Conservation (phyloP, 352 stramenopile species). For the Phytophthora lateralis region DNA sequence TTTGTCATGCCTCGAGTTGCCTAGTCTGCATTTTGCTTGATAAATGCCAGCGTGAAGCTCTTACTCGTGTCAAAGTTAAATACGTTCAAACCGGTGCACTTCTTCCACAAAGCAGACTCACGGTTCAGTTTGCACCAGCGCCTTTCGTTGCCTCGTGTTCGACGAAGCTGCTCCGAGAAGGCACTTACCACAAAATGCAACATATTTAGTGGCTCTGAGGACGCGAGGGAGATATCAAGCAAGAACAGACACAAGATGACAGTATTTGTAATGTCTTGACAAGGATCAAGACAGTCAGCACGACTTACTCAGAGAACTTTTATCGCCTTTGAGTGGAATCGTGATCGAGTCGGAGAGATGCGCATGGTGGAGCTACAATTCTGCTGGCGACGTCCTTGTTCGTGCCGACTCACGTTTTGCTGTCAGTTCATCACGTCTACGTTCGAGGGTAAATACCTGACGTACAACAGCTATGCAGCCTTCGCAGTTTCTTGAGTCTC, state of each 20-base stretch:
- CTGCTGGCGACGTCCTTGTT: background rate
- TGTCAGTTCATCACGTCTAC: background rate
- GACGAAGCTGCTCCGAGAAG: background rate
- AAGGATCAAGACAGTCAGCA: conserved; percentile 5
- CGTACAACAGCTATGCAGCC: conserved; percentile 2
- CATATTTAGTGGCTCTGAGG: background rate
- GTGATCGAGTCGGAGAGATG: conserved; percentile 11
- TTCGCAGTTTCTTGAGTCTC: background rate
- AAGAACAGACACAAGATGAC: conserved; percentile 7
- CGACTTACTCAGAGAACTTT: background rate
- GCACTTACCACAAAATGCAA: conserved; percentile 1
- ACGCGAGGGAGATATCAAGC: background rate
- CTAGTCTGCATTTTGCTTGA: background rate
- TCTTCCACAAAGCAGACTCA: conserved; percentile 3
- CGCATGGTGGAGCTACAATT: background rate
- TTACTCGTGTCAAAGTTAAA: background rate
- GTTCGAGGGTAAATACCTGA: conserved; percentile 9
- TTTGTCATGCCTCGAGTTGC: background rate
- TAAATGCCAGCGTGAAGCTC: background rate
- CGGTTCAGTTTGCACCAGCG: conserved; percentile 13
- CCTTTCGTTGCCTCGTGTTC: conserved; percentile 7
- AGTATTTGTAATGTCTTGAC: conserved; percentile 22
- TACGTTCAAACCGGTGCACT: background rate
- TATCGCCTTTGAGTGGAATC: background rate
- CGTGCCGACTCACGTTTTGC: background rate